These are phyloP conservation scores for Capillidium heterosporum DNA, from an alignment of 371 early-diverging fungal species.

Conservation along the genomic window DNA sequence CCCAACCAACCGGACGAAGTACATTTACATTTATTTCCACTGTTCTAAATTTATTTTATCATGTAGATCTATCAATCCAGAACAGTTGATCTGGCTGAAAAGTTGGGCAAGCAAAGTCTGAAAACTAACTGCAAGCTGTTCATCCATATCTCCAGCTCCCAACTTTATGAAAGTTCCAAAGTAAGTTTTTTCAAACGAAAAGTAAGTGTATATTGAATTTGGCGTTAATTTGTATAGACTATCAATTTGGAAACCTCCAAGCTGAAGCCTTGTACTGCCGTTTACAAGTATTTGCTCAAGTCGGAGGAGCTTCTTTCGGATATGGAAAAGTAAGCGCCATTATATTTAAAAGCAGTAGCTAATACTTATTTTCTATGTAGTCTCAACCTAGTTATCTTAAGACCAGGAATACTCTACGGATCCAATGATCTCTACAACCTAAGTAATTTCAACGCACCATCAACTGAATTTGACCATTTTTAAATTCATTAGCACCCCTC, in stretches of 20 bases:
- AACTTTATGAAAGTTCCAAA: not conserved
- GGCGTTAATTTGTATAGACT: not conserved
- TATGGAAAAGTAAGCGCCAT: not conserved
- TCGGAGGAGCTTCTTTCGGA: not conserved
- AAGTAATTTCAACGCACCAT: not conserved
- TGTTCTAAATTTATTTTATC: not conserved
- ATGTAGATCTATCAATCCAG: not conserved
- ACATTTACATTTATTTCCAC: not conserved
- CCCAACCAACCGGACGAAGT: not conserved
- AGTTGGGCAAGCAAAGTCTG: not conserved
- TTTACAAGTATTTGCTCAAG: not conserved
- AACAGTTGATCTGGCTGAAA: not conserved
- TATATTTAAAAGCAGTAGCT: not conserved
- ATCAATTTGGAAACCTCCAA: not conserved
- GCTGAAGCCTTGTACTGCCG: not conserved
- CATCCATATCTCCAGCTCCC: not conserved
- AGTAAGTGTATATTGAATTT: not conserved
- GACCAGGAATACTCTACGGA: slow-evolving; percentile 1
- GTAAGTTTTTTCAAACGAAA: not conserved
- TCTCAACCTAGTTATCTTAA: not conserved
- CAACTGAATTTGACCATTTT: not conserved
- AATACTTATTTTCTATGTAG: not conserved
- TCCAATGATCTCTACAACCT: not conserved
- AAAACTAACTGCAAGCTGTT: not conserved
- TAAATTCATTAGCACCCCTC: slow-evolving; percentile 45